Evolutionary conservation across 1,139 yeast genomes (phyloP).

Genomic region (Lodderomyces oxycetoniae): DNA sequence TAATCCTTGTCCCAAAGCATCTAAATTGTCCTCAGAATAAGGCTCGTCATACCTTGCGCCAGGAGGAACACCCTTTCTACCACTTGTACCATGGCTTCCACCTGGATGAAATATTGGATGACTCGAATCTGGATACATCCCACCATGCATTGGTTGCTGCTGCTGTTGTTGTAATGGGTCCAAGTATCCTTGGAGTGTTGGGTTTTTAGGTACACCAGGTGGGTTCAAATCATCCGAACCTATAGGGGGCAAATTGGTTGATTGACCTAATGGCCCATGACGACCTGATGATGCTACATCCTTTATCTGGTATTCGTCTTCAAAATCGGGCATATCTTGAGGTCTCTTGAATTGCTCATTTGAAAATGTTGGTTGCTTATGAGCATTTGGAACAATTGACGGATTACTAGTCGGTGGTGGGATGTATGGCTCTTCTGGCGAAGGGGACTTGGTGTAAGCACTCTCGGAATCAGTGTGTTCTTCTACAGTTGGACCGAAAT

Average conservation of each 20-base stretch:
- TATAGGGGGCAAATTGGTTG: slow-evolving; percentile 25
- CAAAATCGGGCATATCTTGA: slow-evolving; percentile 52
- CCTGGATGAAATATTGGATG: slow-evolving; percentile 45
- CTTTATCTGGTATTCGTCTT: slow-evolving; percentile 49
- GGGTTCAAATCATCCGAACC: slow-evolving; percentile 54
- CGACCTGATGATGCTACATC: slow-evolving; percentile 9
- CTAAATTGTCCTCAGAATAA: slow-evolving; percentile 39
- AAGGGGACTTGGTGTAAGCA: slow-evolving; percentile 7
- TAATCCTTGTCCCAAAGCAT: slow-evolving; percentile 43
- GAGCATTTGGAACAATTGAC: background rate
- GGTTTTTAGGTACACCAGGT: slow-evolving; percentile 41
- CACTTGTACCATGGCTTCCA: slow-evolving; percentile 18
- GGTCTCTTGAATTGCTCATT: slow-evolving; percentile 10
- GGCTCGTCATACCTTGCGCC: slow-evolving; percentile 60
- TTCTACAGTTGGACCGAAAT: slow-evolving; percentile 13
- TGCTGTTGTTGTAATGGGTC: slow-evolving; percentile 21
- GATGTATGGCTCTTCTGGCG: slow-evolving; percentile 12
- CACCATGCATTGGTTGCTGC: slow-evolving; percentile 18
- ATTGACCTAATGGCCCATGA: slow-evolving; percentile 5
- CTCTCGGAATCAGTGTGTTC: slow-evolving; percentile 14
- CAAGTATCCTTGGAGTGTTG: slow-evolving; percentile 36
- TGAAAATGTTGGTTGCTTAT: background rate
- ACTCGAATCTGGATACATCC: slow-evolving; percentile 50
- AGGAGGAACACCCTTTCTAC: slow-evolving; percentile 37
- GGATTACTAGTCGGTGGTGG: slow-evolving; percentile 6